A percentile compares a stretch with the other conserved stretches of the same genome.
phyloP scores from a whole-genome alignment of 345 rosid species.

The Lepidium sativum region DNA sequence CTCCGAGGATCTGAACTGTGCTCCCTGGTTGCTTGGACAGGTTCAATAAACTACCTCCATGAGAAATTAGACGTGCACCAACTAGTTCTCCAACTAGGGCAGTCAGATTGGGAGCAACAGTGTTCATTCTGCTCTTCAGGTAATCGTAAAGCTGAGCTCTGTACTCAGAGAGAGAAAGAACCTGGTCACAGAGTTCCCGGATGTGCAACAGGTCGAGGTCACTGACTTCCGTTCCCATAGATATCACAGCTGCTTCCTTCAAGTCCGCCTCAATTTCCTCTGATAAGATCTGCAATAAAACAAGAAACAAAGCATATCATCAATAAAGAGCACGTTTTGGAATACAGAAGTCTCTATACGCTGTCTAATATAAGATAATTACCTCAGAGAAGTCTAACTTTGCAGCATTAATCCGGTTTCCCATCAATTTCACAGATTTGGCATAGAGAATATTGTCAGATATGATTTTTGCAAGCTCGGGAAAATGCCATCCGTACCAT shows the following conservation, averaged over 20 bases:
- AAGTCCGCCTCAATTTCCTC: constrained; percentile 56
- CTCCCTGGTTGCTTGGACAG: constrained; percentile 84
- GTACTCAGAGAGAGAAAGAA: constrained; percentile 58
- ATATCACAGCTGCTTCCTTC: constrained; percentile 73
- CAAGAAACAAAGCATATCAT: neutral
- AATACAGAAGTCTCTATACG: neutral
- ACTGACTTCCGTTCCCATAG: constrained; percentile 80
- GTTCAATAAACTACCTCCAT: constrained; percentile 69
- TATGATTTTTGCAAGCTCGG: constrained; percentile 78
- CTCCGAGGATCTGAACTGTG: constrained; percentile 69
- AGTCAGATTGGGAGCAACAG: constrained; percentile 76
- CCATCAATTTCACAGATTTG: constrained; percentile 67
- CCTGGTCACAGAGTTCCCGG: constrained; percentile 67
- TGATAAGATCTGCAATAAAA: constrained; percentile 29
- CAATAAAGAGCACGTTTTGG: neutral
- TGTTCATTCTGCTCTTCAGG: constrained; percentile 66
- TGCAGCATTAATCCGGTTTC: constrained; percentile 58
- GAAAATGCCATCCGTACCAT: constrained; percentile 96
- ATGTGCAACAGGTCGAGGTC: constrained; percentile 68
- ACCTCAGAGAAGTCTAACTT: constrained; percentile 79
- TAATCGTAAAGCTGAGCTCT: constrained; percentile 79
- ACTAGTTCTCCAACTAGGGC: constrained; percentile 76
- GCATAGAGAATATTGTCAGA: constrained; percentile 68
- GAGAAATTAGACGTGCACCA: constrained; percentile 78
- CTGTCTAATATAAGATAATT: neutral